phyloP scores from a whole-genome alignment of 169 alveolate species.

The Eimeria brunetti region DNA sequence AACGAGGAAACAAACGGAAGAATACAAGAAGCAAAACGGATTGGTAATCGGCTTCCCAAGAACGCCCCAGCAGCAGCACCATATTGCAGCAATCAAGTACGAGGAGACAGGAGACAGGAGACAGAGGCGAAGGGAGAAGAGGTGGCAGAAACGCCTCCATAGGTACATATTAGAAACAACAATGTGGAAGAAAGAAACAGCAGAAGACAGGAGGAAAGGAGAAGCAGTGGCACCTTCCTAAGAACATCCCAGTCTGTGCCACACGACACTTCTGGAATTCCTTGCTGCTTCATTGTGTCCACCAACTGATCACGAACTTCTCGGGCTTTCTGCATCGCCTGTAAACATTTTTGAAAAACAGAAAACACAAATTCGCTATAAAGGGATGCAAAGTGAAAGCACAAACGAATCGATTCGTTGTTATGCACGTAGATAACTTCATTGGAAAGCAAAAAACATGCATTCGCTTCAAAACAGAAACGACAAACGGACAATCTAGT shows the following conservation, averaged over 20 bases:
- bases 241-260: constrained; percentile 94
- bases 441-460: too few relatives aligned
- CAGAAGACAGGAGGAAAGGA: neutral
- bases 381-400: neutral
- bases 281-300: constrained; percentile 92
- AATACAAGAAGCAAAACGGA: too few relatives aligned
- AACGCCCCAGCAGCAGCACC: too few relatives aligned
- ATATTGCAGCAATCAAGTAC: too few relatives aligned
- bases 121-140: neutral
- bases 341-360: neutral
- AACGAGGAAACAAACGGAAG: too few relatives aligned
- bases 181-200: neutral
- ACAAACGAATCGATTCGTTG: neutral
- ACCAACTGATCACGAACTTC: constrained; percentile 94
- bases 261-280: constrained; percentile 85
- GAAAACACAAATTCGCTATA: neutral
- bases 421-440: too few relatives aligned
- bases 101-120: neutral
- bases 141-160: neutral
- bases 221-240: constrained; percentile 77
- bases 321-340: constrained; percentile 87
- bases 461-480: too few relatives aligned
- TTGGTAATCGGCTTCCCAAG: too few relatives aligned
- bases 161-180: neutral
- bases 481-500: too few relatives aligned